Evolutionary conservation across 106 monocot species (phyloP).

Genomic region (Phalaenopsis equestris): DNA sequence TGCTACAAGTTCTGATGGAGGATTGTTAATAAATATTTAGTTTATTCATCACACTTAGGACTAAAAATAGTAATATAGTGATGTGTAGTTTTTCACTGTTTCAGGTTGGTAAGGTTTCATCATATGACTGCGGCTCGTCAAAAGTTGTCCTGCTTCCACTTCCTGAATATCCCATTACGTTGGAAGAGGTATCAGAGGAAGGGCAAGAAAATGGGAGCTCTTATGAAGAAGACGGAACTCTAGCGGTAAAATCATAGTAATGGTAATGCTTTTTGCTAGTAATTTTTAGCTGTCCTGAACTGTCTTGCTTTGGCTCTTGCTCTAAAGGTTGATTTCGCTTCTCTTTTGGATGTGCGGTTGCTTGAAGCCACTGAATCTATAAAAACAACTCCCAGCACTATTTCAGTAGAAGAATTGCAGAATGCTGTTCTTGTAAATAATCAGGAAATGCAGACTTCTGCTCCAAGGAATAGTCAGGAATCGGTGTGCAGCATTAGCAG

Average conservation of each 20-base stretch:
- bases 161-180: conserved; percentile 44
- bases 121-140: conserved; percentile 41
- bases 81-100: conserved; percentile 1
- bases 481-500: not conserved
- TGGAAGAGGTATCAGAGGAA: conserved; percentile 16
- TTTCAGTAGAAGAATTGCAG: conserved; percentile 6
- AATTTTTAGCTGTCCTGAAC: not conserved
- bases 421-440: conserved; percentile 6
- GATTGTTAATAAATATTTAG: not conserved
- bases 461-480: conserved; percentile 5
- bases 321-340: conserved; percentile 61
- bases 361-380: conserved; percentile 19
- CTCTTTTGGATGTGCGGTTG: conserved; percentile 72
- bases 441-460: conserved; percentile 1
- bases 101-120: conserved; percentile 78
- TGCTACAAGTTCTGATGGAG: not conserved
- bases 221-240: conserved; percentile 85
- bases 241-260: conserved; percentile 48
- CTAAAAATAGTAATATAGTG: not conserved
- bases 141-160: conserved; percentile 44
- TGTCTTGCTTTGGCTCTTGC: not conserved
- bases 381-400: conserved; percentile 2
- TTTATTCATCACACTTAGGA: not conserved
- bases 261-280: not conserved
- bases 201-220: conserved; percentile 28